These are phyloP conservation scores for Neurospora sp. DNA, from an alignment of 495 filamentous ascomycete genomes.

Conservation along the genomic window DNA sequence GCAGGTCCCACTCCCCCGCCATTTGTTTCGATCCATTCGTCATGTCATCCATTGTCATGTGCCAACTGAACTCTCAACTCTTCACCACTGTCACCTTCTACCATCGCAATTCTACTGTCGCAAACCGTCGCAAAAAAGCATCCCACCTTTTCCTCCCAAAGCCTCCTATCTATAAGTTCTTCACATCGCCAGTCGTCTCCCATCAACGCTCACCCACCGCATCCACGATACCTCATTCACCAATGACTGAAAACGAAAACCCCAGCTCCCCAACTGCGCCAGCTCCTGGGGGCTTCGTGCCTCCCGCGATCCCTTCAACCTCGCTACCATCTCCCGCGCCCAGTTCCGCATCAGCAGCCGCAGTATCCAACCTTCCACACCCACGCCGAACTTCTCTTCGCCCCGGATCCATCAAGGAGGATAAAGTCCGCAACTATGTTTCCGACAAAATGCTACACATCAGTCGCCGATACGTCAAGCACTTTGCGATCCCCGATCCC, in stretches of 20 bases:
- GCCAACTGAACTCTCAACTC: too few relatives aligned
- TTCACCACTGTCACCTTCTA: not conserved
- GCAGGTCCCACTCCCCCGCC: not conserved
- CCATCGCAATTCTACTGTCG: not conserved
- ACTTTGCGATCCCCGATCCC: conserved; percentile 47
- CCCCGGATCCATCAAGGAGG: conserved; percentile 67
- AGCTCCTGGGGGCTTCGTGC: conserved; percentile 39
- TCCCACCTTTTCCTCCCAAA: not conserved
- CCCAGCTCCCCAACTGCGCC: not conserved
- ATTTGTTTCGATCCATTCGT: not conserved
- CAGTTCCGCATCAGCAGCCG: conserved; percentile 34
- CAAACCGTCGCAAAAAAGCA: not conserved
- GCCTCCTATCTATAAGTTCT: not conserved
- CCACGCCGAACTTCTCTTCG: conserved; percentile 55
- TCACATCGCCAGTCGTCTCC: not conserved
- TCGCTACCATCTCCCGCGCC: conserved; percentile 46
- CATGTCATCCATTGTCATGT: not conserved
- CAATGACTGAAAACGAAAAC: conserved; percentile 26
- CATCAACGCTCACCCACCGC: too few relatives aligned
- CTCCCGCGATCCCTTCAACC: conserved; percentile 7
- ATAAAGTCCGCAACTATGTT: conserved; percentile 59
- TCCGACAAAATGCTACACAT: conserved; percentile 53
- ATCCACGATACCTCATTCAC: not conserved
- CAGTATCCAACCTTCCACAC: conserved; percentile 44
- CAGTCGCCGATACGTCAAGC: conserved; percentile 64